Evolutionary conservation across 2,329 filamentous ascomycete genomes (phyloP).

Genomic region (Trichoderma hamatum): DNA sequence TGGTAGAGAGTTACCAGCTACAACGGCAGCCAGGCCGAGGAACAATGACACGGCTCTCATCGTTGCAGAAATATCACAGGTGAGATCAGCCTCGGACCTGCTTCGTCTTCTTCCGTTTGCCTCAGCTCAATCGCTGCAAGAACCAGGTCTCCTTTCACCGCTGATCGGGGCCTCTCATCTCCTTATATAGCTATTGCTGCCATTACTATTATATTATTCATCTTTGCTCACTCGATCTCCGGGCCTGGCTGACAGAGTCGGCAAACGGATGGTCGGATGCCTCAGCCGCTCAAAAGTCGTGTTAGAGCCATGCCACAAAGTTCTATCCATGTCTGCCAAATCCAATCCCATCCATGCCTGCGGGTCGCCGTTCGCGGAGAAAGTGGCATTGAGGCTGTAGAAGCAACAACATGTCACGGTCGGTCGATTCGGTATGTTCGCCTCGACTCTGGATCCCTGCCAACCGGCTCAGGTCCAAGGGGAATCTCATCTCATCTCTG

Average conservation of each 20-base stretch:
- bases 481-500: conserved; percentile 17
- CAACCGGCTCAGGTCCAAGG: not conserved
- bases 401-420: conserved; percentile 7
- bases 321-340: not conserved
- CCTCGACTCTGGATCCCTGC: not conserved
- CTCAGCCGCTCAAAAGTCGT: not conserved
- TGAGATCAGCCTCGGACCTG: not conserved
- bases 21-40: conserved; percentile 22
- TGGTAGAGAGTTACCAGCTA: conserved; percentile 1
- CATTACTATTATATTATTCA: not conserved
- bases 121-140: conserved; percentile 1
- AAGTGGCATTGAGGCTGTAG: not conserved
- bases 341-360: conserved; percentile 20
- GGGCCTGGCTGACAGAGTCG: not conserved
- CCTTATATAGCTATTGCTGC: not conserved
- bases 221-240: not conserved
- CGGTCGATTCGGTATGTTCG: conserved; percentile 3
- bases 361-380: conserved; percentile 20
- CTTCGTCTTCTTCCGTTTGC: not conserved
- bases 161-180: not conserved
- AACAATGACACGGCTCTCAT: conserved; percentile 19
- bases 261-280: conserved; percentile 9
- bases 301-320: not conserved
- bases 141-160: not conserved
- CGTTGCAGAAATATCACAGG: not conserved